A percentile compares a stretch with the other conserved stretches of the same genome.
Conservation (phyloP, 1,139 yeast species). For the Taphrina betulina region DNA sequence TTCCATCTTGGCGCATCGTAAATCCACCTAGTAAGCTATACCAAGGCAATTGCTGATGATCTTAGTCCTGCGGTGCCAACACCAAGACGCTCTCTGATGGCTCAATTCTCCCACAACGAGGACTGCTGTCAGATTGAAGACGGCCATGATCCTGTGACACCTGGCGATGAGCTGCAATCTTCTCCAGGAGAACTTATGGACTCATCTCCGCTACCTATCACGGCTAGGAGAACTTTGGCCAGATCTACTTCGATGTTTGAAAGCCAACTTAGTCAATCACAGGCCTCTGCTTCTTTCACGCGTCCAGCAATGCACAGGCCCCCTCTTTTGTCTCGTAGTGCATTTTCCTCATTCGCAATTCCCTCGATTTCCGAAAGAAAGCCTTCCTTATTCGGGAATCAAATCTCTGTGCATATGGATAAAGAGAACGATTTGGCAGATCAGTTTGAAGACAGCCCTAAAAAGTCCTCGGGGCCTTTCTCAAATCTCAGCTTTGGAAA, state of each 20-base stretch:
- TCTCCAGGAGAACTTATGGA: conserved; percentile 38
- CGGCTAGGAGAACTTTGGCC: conserved; percentile 25
- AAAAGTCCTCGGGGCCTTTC: conserved; percentile 22
- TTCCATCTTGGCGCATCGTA: conserved; percentile 48
- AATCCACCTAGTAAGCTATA: conserved; percentile 33
- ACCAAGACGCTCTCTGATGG: conserved; percentile 44
- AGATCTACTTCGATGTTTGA: conserved; percentile 28
- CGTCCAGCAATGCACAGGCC: conserved; percentile 31
- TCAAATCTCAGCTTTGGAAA: conserved; percentile 32
- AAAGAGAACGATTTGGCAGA: conserved; percentile 23
- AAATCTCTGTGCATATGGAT: too few species aligned
- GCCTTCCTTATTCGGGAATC: conserved; percentile 4
- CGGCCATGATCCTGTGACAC: conserved; percentile 33
- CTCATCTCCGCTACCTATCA: conserved; percentile 38
- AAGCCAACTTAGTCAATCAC: conserved; percentile 1
- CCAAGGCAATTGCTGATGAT: neutral
- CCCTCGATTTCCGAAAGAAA: conserved; percentile 32
- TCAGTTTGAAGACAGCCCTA: conserved; percentile 36
- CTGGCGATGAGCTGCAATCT: conserved; percentile 36
- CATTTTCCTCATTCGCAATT: conserved; percentile 26
- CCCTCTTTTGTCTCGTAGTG: conserved; percentile 7
- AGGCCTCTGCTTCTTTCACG: conserved; percentile 11
- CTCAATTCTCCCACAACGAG: conserved; percentile 38
- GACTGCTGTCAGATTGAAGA: conserved; percentile 24
- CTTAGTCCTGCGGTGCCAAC: conserved; percentile 43